phyloP scores from a whole-genome alignment of 306 rosid species.

The Sicyos edulis region DNA sequence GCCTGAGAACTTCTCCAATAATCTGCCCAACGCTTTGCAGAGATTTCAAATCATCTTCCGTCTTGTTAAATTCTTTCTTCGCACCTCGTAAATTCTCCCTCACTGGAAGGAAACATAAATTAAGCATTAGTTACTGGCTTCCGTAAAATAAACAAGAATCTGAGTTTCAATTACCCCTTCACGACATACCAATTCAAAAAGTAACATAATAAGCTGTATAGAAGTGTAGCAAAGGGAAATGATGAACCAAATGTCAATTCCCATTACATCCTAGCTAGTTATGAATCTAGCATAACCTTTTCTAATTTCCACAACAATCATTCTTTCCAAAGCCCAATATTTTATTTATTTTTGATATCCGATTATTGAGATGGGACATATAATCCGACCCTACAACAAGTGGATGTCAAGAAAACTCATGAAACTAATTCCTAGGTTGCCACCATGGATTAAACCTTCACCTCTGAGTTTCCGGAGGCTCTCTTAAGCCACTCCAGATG shows the following conservation, averaged over 20 bases:
- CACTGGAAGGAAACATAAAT: conserved; percentile 41
- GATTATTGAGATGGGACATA: too few relatives aligned
- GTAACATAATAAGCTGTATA: neutral
- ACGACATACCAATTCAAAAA: neutral
- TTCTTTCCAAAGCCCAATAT: neutral
- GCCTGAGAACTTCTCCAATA: conserved; percentile 94
- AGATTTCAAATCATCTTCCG: conserved; percentile 98
- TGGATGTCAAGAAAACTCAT: too few relatives aligned
- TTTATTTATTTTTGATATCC: too few relatives aligned
- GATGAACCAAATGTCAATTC: neutral
- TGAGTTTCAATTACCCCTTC: too few relatives aligned
- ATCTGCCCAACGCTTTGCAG: conserved; percentile 94
- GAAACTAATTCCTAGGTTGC: too few relatives aligned
- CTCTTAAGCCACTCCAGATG: too few relatives aligned
- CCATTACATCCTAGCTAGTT: neutral
- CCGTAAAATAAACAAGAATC: neutral
- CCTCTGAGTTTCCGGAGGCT: too few relatives aligned
- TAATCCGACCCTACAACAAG: too few relatives aligned
- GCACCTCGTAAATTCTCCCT: conserved; percentile 68
- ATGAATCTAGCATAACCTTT: neutral
- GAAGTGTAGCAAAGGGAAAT: neutral
- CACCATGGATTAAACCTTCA: too few relatives aligned
- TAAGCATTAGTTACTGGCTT: neutral
- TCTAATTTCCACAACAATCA: neutral
- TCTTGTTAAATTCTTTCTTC: conserved; percentile 80